These are phyloP conservation scores for Termitomyces sp. DNA, from an alignment of 768 basidiomycete species.

Conservation along the genomic window DNA sequence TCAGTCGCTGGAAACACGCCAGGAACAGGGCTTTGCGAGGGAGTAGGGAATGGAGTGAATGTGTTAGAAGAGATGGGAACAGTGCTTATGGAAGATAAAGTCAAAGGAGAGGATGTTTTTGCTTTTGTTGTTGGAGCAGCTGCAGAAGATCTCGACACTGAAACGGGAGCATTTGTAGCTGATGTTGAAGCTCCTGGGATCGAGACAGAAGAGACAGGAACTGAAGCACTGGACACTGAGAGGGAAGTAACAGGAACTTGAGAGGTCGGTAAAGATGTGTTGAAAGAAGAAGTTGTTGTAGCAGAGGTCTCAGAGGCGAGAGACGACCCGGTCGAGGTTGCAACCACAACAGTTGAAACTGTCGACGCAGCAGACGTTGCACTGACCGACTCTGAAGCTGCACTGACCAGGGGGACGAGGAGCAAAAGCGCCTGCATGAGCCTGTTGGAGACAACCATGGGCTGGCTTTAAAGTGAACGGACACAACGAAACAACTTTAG, in stretches of 20 bases:
- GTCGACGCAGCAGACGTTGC: background rate
- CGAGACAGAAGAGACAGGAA: slow-evolving; percentile 1
- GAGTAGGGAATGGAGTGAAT: slow-evolving; percentile 56
- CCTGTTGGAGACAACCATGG: slow-evolving; percentile 9
- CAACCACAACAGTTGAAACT: background rate
- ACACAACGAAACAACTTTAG: background rate
- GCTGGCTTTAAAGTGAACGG: background rate
- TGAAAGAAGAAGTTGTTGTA: background rate
- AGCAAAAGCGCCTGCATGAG: slow-evolving; percentile 9
- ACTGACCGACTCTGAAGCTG: slow-evolving; percentile 4
- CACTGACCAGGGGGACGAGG: slow-evolving; percentile 9
- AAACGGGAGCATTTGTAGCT: background rate
- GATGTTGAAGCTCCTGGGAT: background rate
- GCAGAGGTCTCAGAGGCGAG: background rate
- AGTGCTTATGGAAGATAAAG: slow-evolving; percentile 6
- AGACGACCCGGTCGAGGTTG: slow-evolving; percentile 3
- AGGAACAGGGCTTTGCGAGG: slow-evolving; percentile 47
- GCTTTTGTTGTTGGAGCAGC: background rate
- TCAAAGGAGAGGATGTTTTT: slow-evolving; percentile 1
- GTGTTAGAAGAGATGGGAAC: slow-evolving; percentile 13
- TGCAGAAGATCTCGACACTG: background rate
- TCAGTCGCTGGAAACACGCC: slow-evolving; percentile 49
- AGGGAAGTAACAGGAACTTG: background rate
- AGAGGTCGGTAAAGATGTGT: background rate
- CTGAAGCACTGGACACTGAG: background rate